A percentile compares a stretch with the other conserved stretches of the same genome.
These are phyloP conservation scores for Clitocybe nebularis DNA, from an alignment of 1,284 basidiomycete species.

Conservation along the genomic window DNA sequence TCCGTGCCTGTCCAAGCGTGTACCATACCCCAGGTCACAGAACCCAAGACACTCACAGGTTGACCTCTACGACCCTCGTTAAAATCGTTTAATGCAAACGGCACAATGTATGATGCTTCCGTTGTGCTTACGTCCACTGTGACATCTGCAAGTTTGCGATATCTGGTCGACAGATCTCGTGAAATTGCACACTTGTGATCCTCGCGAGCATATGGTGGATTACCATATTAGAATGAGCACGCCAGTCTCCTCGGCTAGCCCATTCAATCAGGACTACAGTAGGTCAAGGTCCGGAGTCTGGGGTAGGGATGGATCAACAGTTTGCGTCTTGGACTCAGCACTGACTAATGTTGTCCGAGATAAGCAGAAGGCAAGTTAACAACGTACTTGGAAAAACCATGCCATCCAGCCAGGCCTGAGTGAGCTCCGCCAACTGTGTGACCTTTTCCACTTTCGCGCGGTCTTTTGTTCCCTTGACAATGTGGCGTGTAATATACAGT, in stretches of 20 bases:
- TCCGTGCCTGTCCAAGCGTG: not conserved
- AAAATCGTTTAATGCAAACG: constrained; percentile 1
- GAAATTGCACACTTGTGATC: constrained; percentile 4
- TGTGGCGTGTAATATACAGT: not conserved
- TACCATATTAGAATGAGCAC: constrained; percentile 1
- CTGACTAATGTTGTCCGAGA: not conserved
- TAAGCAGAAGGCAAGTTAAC: not conserved
- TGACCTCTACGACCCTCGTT: not conserved
- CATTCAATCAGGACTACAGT: not conserved
- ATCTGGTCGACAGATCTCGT: not conserved
- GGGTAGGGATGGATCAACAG: not conserved
- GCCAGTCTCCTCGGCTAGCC: not conserved
- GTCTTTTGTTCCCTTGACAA: not conserved
- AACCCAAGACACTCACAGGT: not conserved
- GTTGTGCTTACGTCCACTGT: not conserved
- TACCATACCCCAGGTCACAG: constrained; percentile 5
- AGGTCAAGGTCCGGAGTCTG: not conserved
- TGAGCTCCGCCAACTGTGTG: not conserved
- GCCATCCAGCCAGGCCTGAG: constrained; percentile 2
- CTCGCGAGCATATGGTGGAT: not conserved
- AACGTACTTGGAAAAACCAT: not conserved
- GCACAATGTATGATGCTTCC: not conserved
- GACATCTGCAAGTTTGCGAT: not conserved
- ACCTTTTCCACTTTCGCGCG: not conserved
- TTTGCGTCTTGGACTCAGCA: not conserved